Evolutionary conservation across 2,329 filamentous ascomycete species (phyloP), one percentile per base, ranked within the genome.

Genomic region (Lasiodiplodia citricola): DNA sequence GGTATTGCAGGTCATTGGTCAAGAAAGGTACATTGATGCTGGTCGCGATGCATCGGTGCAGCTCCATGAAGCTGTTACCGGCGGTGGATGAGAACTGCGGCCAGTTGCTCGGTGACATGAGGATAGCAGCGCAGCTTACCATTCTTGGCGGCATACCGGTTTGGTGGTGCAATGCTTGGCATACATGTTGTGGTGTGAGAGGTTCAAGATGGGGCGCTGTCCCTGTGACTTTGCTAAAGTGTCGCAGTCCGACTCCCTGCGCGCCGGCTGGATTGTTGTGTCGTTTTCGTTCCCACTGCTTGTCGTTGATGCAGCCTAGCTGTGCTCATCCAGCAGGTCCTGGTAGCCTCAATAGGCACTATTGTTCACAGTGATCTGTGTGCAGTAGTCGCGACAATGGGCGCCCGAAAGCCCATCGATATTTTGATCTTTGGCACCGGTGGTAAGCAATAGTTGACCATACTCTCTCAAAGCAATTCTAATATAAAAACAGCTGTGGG

Each of bases 401-500:
- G 50, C 47, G 5, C 28, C 23, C 44, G 55, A 7, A 58, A 65
- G 25, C 67, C 67, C 8, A 51, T 68, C 14, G 60, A 68, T 5
- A 68, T 68, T 28, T 38, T 68, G 25, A 64, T 68, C 31, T 68
- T 68, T 16, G 67, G 67, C 14, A 68, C 67, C 13, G 67, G 67
- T 51, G 67, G 67, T 68, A 25, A 47, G 66, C n/a, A 25, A 21
- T 10, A 21, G n/a, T 21, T 8, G 4, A 8, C 50, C 21, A 13
- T 3, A 23, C 1, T 4, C 35, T 4, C 35, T 37, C 47, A 10
- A 51, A 28, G 18, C 35, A 11, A 8, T 37, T 21, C 47, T 68
- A 31, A 68, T 25, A 4, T 16, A 37, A 10, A 3, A 28, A 25
- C 21, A 71, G 73, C 73, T 18, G 72, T 74, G 31, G 73, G 73